Evolutionary conservation across 768 basidiomycete species (phyloP).

Genomic region (Pholiota microspora): DNA sequence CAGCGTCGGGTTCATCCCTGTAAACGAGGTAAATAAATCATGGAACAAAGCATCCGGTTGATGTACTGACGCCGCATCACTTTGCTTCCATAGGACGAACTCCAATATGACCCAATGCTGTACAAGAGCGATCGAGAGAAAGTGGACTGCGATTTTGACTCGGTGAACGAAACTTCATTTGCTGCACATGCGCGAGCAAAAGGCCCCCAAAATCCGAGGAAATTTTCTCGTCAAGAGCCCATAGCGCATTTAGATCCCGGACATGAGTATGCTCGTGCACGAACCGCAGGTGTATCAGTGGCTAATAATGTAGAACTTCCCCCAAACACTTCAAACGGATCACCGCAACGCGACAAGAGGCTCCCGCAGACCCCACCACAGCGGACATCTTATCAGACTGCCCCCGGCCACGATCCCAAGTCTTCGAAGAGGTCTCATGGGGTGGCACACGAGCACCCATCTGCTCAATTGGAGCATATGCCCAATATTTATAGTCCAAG

Average conservation of each 20-base stretch:
- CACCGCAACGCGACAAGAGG: not conserved
- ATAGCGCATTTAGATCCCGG: not conserved
- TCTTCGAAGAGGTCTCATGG: not conserved
- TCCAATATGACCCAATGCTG: conserved; percentile 56
- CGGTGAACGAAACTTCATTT: conserved; percentile 3
- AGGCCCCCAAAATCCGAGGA: not conserved
- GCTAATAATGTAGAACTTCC: not conserved
- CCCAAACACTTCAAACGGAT: not conserved
- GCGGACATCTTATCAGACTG: not conserved
- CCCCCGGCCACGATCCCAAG: not conserved
- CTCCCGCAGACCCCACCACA: not conserved
- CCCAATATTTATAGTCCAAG: not conserved
- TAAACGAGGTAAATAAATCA: conserved; percentile 18
- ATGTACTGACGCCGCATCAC: not conserved
- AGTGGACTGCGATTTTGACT: conserved; percentile 58
- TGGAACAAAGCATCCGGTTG: not conserved
- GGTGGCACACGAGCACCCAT: not conserved
- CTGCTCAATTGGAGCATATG: not conserved
- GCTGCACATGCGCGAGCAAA: not conserved
- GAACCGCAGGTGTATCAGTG: not conserved
- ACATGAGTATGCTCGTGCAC: not conserved
- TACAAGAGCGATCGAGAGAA: conserved; percentile 63
- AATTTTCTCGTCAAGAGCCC: not conserved
- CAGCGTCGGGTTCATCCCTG: conserved; percentile 20
- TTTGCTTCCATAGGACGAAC: conserved; percentile 34